Evolutionary conservation across 1,139 yeast genomes (phyloP).

Genomic region (Scheffersomyces segobiensis): DNA sequence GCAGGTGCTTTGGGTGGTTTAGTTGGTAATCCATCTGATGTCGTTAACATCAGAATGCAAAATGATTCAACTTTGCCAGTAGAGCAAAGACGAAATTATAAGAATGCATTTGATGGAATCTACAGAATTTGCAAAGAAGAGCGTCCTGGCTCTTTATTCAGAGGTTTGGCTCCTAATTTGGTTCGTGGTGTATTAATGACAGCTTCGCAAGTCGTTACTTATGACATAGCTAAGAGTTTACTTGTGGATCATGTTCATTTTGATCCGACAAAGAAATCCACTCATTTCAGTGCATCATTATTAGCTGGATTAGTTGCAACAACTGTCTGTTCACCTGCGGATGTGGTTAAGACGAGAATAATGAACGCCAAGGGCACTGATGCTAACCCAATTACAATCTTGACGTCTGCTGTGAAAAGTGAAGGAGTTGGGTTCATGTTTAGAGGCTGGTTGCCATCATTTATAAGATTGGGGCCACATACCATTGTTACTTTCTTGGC

Average conservation of each 20-base stretch:
- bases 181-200: slow-evolving; percentile 86
- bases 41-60: slow-evolving; percentile 89
- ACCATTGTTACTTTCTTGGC: slow-evolving; percentile 84
- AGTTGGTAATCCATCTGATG: slow-evolving; percentile 87
- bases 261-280: slow-evolving; percentile 63
- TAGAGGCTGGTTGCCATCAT: slow-evolving; percentile 90
- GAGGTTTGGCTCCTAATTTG: slow-evolving; percentile 79
- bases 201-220: slow-evolving; percentile 87
- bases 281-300: slow-evolving; percentile 77
- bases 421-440: slow-evolving; percentile 83
- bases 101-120: slow-evolving; percentile 78
- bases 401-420: slow-evolving; percentile 54
- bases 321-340: slow-evolving; percentile 90
- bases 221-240: slow-evolving; percentile 69
- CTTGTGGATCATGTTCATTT: slow-evolving; percentile 52
- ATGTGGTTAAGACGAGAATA: slow-evolving; percentile 83
- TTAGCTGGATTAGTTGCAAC: slow-evolving; percentile 86
- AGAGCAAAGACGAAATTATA: slow-evolving; percentile 70
- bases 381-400: slow-evolving; percentile 50
- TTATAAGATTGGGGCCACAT: slow-evolving; percentile 85
- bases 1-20: slow-evolving; percentile 84
- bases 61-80: slow-evolving; percentile 73
- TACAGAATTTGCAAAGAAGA: slow-evolving; percentile 61
- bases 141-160: slow-evolving; percentile 58
- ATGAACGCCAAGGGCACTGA: slow-evolving; percentile 66